Evolutionary conservation across 352 stramenopile species (phyloP), one percentile per base, ranked within the genome.

Genomic region (Globisporangium camurandrum): DNA sequence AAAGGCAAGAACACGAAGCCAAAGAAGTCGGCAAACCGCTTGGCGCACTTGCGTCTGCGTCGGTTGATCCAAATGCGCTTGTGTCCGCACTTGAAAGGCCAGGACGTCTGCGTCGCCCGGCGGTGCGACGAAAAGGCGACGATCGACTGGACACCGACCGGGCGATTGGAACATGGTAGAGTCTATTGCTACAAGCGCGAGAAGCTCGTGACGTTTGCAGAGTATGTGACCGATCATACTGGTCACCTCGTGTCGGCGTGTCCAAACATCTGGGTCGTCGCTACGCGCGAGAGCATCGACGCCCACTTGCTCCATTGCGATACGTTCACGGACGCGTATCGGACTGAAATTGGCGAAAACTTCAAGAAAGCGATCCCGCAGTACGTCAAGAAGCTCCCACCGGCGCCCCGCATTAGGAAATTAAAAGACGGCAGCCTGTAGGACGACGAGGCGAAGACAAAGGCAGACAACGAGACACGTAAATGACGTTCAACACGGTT

Each of bases 241-340:
- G 64, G 71, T 0, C 59, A 59, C 17, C 62, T 64, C 14, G 63
- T 74, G 23, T 85, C 78, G 5, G 71, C 80, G 6, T 92, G 80
- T 44, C 61, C 62, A 26, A 75, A 92, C 63, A 72, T 92, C 45
- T 87, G 75, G 36, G 61, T 92, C 22, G 57, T 87, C 5, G 52
- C 59, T 27, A 66, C 68, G 14, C 63, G 41, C 17, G 64, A 86
- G 51, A 86, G 62, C 57, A 85, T 92, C 51, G 80, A 92, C 57
- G 60, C 75, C 27, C 80, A 92, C 39, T 39, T 89, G 40, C 65
- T 75, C 40, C 67, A 79, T 24, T 92, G 80, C 45, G 71, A 87
- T 37, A 61, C 71, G 30, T 87, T 92, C 55, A 71, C 58, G 12
- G 67, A 85, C 42, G 66, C 73, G 14, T 64, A 86, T 26, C 79